Conservation (phyloP, 2,329 filamentous ascomycete genomes). For the Didymella sp. region DNA sequence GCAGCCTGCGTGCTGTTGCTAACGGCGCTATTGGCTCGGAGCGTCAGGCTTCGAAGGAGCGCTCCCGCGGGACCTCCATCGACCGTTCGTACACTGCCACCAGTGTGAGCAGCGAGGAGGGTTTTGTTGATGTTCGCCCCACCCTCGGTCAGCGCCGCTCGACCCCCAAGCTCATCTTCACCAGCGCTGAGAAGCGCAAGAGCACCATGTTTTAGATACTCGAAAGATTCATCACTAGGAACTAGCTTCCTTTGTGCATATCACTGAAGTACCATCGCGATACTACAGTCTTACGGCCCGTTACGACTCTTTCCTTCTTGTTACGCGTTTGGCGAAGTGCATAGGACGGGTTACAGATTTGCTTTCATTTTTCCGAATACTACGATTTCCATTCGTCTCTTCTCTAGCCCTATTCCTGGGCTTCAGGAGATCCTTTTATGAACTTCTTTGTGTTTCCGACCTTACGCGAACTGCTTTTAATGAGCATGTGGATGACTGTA, state of each 20-base stretch:
- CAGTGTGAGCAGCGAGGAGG: constrained; percentile 72
- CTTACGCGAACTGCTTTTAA: constrained; percentile 45
- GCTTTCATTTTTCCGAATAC: constrained; percentile 30
- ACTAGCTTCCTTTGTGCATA: constrained; percentile 46
- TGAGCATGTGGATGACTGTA: constrained; percentile 42
- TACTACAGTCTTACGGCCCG: constrained; percentile 45
- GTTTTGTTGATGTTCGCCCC: constrained; percentile 60
- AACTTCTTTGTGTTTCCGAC: constrained; percentile 34
- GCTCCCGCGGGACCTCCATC: constrained; percentile 43
- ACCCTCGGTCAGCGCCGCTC: constrained; percentile 72
- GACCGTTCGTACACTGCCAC: constrained; percentile 62
- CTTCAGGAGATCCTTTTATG: constrained; percentile 37
- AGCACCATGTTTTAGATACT: constrained; percentile 64
- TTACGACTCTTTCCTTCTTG: constrained; percentile 46
- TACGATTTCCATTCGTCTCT: constrained; percentile 45
- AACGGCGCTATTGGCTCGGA: constrained; percentile 89
- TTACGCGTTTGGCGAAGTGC: constrained; percentile 37
- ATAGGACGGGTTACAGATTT: constrained; percentile 29
- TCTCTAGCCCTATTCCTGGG: constrained; percentile 20
- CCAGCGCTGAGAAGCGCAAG: constrained; percentile 90
- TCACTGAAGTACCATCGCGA: constrained; percentile 36
- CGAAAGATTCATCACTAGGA: constrained; percentile 27
- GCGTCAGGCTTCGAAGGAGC: constrained; percentile 65
- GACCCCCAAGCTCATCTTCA: constrained; percentile 85
- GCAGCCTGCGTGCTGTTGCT: constrained; percentile 77